Percentiles rank a stretch among this genome's conserved stretches.
phyloP scores from a whole-genome alignment of 2,329 filamentous ascomycete genomes.

The Penicillium fuscoglaucum region DNA sequence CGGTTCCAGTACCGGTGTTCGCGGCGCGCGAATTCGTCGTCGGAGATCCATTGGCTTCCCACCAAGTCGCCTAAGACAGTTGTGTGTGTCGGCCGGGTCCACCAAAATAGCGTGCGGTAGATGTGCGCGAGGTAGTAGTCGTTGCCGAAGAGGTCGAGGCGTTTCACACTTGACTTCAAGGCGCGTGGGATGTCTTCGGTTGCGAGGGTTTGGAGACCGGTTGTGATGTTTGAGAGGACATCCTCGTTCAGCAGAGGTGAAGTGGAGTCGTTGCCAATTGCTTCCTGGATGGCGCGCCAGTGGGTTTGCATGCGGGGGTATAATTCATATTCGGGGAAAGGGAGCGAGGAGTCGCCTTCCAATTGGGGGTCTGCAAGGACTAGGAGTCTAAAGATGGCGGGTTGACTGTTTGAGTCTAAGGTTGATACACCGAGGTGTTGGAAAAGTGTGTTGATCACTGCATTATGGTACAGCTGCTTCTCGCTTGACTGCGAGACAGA shows the following conservation, averaged over 20 bases:
- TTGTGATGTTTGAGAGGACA: slow-evolving; percentile 25
- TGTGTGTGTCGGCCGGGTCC: slow-evolving; percentile 80
- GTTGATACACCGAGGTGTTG: slow-evolving; percentile 35
- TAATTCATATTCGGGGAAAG: slow-evolving; percentile 49
- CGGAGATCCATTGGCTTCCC: slow-evolving; percentile 90
- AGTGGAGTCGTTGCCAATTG: slow-evolving; percentile 14
- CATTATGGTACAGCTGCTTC: slow-evolving; percentile 15
- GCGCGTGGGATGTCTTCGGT: slow-evolving; percentile 69
- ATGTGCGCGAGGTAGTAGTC: slow-evolving; percentile 94
- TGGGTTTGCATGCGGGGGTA: slow-evolving; percentile 45
- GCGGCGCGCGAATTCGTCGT: slow-evolving; percentile 77
- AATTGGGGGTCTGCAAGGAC: slow-evolving; percentile 90
- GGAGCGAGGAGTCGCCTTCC: slow-evolving; percentile 85
- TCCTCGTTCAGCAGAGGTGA: slow-evolving; percentile 18
- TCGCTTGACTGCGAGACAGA: slow-evolving; percentile 4
- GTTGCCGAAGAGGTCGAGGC: slow-evolving; percentile 85
- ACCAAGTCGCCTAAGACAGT: slow-evolving; percentile 87
- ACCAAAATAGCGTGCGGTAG: slow-evolving; percentile 80
- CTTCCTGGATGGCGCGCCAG: slow-evolving; percentile 28
- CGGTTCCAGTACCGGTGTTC: slow-evolving; percentile 76
- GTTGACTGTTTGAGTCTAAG: slow-evolving; percentile 17
- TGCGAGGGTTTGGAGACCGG: slow-evolving; percentile 43
- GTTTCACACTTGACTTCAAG: slow-evolving; percentile 70
- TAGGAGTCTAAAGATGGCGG: slow-evolving; percentile 80
- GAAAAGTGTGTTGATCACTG: slow-evolving; percentile 38